Evolutionary conservation across 352 stramenopile genomes (phyloP).

Genomic region (Globisporangium barbulae): DNA sequence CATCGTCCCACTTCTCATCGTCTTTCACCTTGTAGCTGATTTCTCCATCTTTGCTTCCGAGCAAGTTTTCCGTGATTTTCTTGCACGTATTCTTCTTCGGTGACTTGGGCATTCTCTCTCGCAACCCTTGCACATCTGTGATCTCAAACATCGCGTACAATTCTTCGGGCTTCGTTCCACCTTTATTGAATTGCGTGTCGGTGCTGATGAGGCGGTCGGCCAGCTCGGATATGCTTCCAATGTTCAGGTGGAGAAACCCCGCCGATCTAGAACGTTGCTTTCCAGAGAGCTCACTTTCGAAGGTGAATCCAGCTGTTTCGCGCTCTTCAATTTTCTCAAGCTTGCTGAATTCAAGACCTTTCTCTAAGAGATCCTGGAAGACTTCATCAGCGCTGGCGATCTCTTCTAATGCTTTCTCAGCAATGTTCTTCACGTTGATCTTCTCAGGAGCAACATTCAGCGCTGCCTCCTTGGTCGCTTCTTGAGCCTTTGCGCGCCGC

Average conservation of each 20-base stretch:
- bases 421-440: conserved; percentile 46
- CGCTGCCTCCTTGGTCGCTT: conserved; percentile 40
- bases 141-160: conserved; percentile 49
- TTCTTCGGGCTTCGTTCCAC: conserved; percentile 27
- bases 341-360: conserved; percentile 51
- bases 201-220: conserved; percentile 30
- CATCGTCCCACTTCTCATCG: conserved; percentile 40
- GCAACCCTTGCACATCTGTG: conserved; percentile 22
- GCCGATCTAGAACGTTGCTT: conserved; percentile 27
- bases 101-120: conserved; percentile 11
- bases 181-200: conserved; percentile 30
- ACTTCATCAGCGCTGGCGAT: conserved; percentile 46
- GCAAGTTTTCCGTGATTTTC: conserved; percentile 18
- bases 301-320: conserved; percentile 22
- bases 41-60: conserved; percentile 22
- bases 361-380: conserved; percentile 37
- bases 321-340: conserved; percentile 31
- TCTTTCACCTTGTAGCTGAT: conserved; percentile 23
- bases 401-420: conserved; percentile 35
- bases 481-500: conserved; percentile 21
- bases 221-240: conserved; percentile 40
- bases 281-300: conserved; percentile 24
- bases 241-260: conserved; percentile 37
- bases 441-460: conserved; percentile 46
- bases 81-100: conserved; percentile 7